Evolutionary conservation across 495 filamentous ascomycete species (phyloP).

Genomic region (Astrocystis sublimbata): DNA sequence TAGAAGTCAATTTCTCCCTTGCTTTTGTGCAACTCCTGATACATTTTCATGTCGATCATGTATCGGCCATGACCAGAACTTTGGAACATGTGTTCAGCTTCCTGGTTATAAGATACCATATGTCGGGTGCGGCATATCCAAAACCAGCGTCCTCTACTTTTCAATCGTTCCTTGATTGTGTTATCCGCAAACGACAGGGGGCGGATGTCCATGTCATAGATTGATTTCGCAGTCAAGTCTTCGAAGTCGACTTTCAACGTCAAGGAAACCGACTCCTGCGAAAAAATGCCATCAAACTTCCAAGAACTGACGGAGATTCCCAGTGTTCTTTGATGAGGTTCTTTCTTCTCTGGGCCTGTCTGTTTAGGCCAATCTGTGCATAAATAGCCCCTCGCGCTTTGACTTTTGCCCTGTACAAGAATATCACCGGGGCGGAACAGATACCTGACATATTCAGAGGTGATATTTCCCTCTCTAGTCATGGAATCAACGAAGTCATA

Average conservation of each 20-base stretch:
- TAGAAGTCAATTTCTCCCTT: background rate
- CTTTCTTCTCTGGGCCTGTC: background rate
- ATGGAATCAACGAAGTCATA: background rate
- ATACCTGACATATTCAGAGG: background rate
- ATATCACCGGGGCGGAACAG: constrained; percentile 1
- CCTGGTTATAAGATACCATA: background rate
- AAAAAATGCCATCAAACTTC: background rate
- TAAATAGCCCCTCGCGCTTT: background rate
- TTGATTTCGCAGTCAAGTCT: background rate
- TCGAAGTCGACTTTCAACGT: background rate
- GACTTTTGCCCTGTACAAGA: background rate
- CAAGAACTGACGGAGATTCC: background rate
- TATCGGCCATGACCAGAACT: background rate
- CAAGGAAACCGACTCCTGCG: background rate
- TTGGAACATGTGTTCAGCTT: background rate
- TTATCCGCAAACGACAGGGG: background rate
- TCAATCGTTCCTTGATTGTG: background rate
- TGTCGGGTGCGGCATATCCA: background rate
- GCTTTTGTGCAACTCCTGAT: background rate
- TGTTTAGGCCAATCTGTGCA: background rate
- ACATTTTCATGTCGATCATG: constrained; percentile 3
- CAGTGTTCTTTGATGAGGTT: background rate
- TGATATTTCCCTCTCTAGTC: background rate
- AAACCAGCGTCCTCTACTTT: background rate
- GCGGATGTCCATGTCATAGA: background rate